These are phyloP conservation scores for Candida qinlingensis DNA, from an alignment of 805 yeast species.

Conservation along the genomic window DNA sequence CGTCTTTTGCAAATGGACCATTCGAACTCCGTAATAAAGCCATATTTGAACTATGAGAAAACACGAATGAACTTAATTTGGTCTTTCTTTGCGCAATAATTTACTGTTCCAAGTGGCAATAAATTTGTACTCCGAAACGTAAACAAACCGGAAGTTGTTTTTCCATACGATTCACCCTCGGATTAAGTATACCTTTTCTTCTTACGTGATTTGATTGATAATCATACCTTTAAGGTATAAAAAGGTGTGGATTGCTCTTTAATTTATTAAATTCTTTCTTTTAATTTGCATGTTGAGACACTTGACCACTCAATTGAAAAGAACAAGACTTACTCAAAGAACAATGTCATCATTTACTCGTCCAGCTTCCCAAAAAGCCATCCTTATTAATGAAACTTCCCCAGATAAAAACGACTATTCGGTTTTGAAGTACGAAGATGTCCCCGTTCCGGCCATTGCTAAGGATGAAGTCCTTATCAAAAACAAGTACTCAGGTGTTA, in stretches of 20 bases:
- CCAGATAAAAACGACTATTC: conserved; percentile 34
- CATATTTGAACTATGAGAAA: too few species aligned
- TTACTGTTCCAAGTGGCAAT: too few species aligned
- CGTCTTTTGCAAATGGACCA: conserved; percentile 65
- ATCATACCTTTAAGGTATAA: too few species aligned
- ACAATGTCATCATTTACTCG: conserved; percentile 26
- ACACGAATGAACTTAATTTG: too few species aligned
- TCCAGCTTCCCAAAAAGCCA: conserved; percentile 54
- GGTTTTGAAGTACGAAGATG: conserved; percentile 49
- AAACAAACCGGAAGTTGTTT: too few species aligned
- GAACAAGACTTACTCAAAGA: background rate
- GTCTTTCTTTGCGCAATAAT: too few species aligned
- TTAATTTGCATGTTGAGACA: background rate
- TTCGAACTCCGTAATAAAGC: conserved; percentile 1
- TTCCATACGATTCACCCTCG: too few species aligned
- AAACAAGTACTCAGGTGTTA: conserved; percentile 74
- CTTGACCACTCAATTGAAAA: background rate
- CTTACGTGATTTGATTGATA: too few species aligned
- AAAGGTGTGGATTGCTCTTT: background rate
- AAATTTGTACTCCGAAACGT: too few species aligned
- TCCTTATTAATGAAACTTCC: conserved; percentile 49
- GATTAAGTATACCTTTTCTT: too few species aligned
- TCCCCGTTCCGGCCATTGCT: conserved; percentile 52
- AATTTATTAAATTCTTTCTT: background rate
- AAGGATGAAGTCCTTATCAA: conserved; percentile 62